phyloP scores from a whole-genome alignment of 257 asterid genomes.

The Nicotiana paniculata region DNA sequence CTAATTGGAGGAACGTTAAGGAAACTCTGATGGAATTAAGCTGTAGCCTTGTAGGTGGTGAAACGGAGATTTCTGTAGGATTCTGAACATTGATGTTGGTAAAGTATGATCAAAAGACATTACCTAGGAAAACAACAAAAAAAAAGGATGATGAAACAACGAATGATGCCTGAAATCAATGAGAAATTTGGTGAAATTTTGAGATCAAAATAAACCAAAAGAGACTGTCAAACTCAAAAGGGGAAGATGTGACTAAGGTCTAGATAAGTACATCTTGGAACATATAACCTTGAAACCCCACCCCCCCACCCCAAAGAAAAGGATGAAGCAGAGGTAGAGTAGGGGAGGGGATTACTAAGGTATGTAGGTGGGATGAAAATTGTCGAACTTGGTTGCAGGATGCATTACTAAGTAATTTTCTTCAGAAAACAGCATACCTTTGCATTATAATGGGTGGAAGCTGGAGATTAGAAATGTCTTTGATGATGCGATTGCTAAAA shows the following conservation, averaged over 20 bases:
- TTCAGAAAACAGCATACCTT: not conserved
- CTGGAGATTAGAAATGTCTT: not conserved
- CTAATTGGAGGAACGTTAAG: not conserved
- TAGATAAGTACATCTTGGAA: too few species aligned
- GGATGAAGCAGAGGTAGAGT: not conserved
- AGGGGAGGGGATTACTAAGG: not conserved
- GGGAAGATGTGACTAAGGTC: not conserved
- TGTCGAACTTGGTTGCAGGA: not conserved
- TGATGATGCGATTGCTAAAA: not conserved
- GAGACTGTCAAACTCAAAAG: not conserved
- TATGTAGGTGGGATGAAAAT: not conserved
- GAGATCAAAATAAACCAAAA: not conserved
- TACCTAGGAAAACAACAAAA: not conserved
- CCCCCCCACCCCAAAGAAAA: not conserved
- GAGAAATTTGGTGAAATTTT: not conserved
- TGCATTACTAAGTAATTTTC: not conserved
- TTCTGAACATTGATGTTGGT: not conserved
- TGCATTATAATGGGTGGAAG: not conserved
- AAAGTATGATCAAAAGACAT: not conserved
- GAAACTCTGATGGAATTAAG: not conserved
- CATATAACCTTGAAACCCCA: not conserved
- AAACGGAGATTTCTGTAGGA: not conserved
- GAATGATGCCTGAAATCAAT: not conserved
- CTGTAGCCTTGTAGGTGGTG: not conserved
- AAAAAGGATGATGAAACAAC: not conserved